Evolutionary conservation across 768 basidiomycete genomes (phyloP).

Genomic region (Tylopilus felleus): DNA sequence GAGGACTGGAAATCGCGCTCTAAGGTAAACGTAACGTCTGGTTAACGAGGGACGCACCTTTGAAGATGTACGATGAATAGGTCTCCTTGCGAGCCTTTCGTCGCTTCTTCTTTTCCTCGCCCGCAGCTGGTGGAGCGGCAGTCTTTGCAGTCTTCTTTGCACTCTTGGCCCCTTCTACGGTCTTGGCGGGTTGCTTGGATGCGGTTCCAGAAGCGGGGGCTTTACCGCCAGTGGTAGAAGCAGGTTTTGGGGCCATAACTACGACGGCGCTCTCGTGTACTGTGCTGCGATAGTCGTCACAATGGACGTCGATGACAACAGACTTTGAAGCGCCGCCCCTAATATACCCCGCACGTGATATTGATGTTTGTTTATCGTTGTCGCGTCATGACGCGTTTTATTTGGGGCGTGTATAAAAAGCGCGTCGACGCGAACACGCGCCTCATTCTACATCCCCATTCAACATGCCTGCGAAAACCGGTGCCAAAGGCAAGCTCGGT

Average conservation of each 20-base stretch:
- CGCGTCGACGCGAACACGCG: background rate
- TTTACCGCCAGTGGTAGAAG: constrained; percentile 68
- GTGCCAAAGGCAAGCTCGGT: constrained; percentile 35
- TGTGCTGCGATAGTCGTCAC: background rate
- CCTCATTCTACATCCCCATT: background rate
- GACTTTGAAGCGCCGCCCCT: constrained; percentile 23
- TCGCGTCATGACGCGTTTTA: constrained; percentile 42
- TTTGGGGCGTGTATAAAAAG: constrained; percentile 30
- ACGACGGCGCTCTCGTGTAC: background rate
- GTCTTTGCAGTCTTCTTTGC: constrained; percentile 72
- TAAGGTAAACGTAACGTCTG: background rate
- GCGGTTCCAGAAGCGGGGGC: constrained; percentile 56
- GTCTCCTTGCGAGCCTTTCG: constrained; percentile 87
- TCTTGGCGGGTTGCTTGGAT: constrained; percentile 63
- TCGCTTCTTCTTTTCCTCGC: constrained; percentile 84
- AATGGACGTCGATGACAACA: constrained; percentile 21
- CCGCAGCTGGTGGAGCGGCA: constrained; percentile 52
- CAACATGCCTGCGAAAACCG: constrained; percentile 30
- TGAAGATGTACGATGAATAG: constrained; percentile 91
- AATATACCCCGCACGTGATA: constrained; percentile 33
- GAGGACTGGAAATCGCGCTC: constrained; percentile 53
- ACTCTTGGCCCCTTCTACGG: constrained; percentile 55
- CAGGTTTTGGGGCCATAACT: constrained; percentile 56
- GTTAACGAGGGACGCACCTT: constrained; percentile 46
- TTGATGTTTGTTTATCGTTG: constrained; percentile 29